A percentile compares a stretch with the other conserved stretches of the same genome.
phyloP scores from a whole-genome alignment of 2,329 filamentous ascomycete genomes.

The Fusarium sp. region DNA sequence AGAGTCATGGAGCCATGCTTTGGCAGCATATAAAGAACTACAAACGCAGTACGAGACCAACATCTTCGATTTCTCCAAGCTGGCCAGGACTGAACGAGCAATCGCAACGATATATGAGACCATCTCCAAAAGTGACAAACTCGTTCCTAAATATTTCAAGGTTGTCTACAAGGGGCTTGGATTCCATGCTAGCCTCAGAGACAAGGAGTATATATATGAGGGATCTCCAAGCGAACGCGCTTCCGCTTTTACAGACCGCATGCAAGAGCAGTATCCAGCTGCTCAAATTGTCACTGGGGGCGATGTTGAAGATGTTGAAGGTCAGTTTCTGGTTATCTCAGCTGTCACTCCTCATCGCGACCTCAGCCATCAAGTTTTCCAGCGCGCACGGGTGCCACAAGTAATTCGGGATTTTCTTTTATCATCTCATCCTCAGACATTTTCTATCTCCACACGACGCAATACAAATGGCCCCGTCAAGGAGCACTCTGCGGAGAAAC shows the following conservation, averaged over 20 bases:
- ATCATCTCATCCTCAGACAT: conserved; percentile 77
- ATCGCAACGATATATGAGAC: conserved; percentile 93
- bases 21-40: conserved; percentile 89
- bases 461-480: conserved; percentile 73
- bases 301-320: conserved; percentile 81
- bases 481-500: conserved; percentile 84
- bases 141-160: conserved; percentile 87
- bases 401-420: conserved; percentile 87
- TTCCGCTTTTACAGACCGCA: conserved; percentile 84
- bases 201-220: conserved; percentile 94
- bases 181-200: conserved; percentile 80
- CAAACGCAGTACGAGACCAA: conserved; percentile 91
- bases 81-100: conserved; percentile 86
- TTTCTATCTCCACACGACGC: conserved; percentile 78
- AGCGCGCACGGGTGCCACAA: conserved; percentile 83
- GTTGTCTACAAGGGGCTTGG: conserved; percentile 90
- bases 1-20: conserved; percentile 89
- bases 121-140: conserved; percentile 81
- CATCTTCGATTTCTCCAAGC: conserved; percentile 88
- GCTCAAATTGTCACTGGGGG: conserved; percentile 80
- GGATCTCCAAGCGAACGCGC: conserved; percentile 79
- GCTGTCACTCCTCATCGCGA: conserved; percentile 84
- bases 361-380: conserved; percentile 82
- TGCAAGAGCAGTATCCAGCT: conserved; percentile 88
- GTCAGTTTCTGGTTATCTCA: conserved; percentile 86